Evolutionary conservation across 441 rosid species (phyloP).

Genomic region (Syzygium syzygioides): DNA sequence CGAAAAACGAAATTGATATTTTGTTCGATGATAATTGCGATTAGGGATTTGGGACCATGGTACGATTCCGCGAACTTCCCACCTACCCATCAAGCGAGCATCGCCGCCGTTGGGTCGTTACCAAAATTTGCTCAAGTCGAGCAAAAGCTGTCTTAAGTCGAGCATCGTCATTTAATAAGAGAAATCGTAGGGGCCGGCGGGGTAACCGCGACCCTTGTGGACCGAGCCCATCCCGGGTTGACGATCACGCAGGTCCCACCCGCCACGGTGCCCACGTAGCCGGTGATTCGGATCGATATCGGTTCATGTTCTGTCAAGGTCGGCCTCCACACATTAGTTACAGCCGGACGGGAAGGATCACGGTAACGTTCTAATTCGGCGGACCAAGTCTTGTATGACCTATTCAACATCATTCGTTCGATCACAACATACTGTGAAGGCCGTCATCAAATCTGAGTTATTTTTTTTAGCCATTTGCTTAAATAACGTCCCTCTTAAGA

Average conservation of each 20-base stretch:
- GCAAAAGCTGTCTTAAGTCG: not conserved
- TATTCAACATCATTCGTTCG: not conserved
- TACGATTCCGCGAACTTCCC: not conserved
- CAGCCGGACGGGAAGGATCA: not conserved
- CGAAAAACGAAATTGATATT: not conserved
- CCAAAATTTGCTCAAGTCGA: too few relatives aligned
- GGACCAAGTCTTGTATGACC: not conserved
- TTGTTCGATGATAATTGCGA: not conserved
- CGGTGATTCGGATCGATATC: not conserved
- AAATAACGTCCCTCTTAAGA: not conserved
- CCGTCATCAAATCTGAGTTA: not conserved
- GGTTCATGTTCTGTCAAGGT: not conserved
- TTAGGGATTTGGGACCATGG: not conserved
- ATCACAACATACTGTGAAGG: not conserved
- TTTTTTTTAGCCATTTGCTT: not conserved
- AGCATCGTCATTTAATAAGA: not conserved
- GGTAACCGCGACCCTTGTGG: accelerated
- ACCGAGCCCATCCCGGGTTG: not conserved
- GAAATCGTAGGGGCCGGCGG: not conserved
- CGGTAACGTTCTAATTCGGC: not conserved
- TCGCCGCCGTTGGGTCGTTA: too few relatives aligned
- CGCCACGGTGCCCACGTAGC: accelerated
- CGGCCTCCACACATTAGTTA: too few relatives aligned
- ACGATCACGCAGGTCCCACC: not conserved
- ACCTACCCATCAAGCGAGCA: too few relatives aligned